Base-by-base conservation (phyloP, 495 filamentous ascomycete species). In the Barbatosphaeria neglecta region DNA sequence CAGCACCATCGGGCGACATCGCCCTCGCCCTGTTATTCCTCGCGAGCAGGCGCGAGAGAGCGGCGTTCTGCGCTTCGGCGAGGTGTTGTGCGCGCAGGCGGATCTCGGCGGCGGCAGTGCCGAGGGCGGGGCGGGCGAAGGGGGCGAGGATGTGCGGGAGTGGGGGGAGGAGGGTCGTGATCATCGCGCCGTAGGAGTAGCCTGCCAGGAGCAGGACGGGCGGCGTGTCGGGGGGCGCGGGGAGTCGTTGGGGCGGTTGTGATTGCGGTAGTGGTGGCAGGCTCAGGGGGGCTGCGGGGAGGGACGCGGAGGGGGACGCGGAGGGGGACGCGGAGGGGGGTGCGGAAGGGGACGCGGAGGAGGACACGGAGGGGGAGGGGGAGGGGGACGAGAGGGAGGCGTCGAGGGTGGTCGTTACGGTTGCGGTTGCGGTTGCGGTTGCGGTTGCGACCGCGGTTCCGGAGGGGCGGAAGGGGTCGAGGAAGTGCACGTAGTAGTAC, bases 131-230 rank as follows among this genome's bases (percentile, higher is more conserved):
- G 6, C 59, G 53, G 31, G 65, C 55, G 51, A 95, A 86, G 4
- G 75, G 61, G 0, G 72, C 51, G 3, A 84, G 50, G 37, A 94
- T 75, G 1, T 69, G 63, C 13, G 69, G 58, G 20, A 82, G 62
- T 10, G 70, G 58, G 2, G 88, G 89, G 5, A 90, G 77, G 51
- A 81, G 77, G 4, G 74, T 78, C 10, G 86, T 77, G 37, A 97
- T 78, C 49, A 95, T 69, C 5, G 87, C 83, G 28, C 92, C 92
- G 57, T 95, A 97, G 0, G 90, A 96, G 61, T 97, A 97, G 35
- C 92, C 92, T 2, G 75, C 84, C 4, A 93, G 58, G 1, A 95
- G 57, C 5, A 89, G 46, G 17, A 60, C 43, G 4, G 65, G 63
- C 1, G 15, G 40, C 6, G 45, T 27, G 37, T 50, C 10, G 44